Base-by-base conservation (phyloP, 192 early-diverging fungal species). In the Entophlyctis luteolus region DNA sequence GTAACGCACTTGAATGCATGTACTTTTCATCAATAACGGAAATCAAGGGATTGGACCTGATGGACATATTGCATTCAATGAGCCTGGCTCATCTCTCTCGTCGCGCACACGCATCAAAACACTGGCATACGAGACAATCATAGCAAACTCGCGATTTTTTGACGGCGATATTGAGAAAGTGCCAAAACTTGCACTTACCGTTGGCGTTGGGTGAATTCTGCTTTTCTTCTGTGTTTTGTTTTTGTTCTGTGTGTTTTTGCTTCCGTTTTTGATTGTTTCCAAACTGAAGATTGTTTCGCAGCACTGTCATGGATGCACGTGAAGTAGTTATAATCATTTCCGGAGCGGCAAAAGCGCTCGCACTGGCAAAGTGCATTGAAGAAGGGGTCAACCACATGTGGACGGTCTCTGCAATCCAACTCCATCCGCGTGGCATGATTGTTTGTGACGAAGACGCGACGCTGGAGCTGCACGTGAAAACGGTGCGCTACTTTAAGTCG, bases 51-150 rank as follows among this genome's bases (percentile, higher is more conserved):
- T 93, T 58, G 92, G 91, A 32, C 91, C 91, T 14, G 91, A 93
- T 76, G 91, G 91, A 68, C 91, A 93, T 71, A 92, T 93, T 75
- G 91, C 91, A 36, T 93, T 93, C 78, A 93, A 93, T 72, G 91
- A 93, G 72, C 91, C 91, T 28, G 91, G 91, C n/a, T 90, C 89
- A 48, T 91, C 89, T 34, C 79, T 93, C 58, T 83, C 81, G 54
- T 90, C 88, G 20, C 82, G 90, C 59, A 93, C 91, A 27, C 81
- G 91, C 48, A 89, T 90, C 71, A 93, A 93, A 75, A 93, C 91
- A 8, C 80, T 93, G 8, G 91, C 91, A 6, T 93, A 93, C 73
- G 91, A 92, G 37, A 92, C 90, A 53, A 92, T 92, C 63, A 79
- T 92, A 55, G 90, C 90, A 71, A 92, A 92, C 70, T 85, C 90